phyloP scores from a whole-genome alignment of 148 eudicot species.

The Camellia lanceoleosa region DNA sequence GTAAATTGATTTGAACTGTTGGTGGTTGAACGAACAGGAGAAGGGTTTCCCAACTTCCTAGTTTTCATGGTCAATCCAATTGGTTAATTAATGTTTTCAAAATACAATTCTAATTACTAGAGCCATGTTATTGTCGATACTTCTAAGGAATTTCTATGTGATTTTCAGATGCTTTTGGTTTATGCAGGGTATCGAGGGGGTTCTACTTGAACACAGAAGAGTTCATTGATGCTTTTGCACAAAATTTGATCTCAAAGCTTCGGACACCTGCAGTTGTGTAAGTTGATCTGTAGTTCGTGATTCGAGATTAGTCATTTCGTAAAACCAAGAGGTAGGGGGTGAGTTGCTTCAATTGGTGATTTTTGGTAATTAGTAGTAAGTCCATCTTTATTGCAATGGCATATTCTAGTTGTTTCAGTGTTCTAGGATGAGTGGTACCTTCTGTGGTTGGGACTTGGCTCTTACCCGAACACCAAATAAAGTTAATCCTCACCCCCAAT shows the following conservation, averaged over 20 bases:
- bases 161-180: neutral
- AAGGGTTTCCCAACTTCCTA: neutral
- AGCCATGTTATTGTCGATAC: neutral
- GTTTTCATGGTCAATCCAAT: neutral
- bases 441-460: too few relatives aligned
- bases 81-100: neutral
- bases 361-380: too few relatives aligned
- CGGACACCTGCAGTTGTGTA: conserved; percentile 22
- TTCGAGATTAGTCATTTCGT: neutral
- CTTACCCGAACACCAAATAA: too few relatives aligned
- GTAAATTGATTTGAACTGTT: neutral
- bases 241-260: conserved; percentile 46
- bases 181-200: conserved; percentile 59
- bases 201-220: conserved; percentile 62
- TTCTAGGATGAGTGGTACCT: too few relatives aligned
- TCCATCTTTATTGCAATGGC: too few relatives aligned
- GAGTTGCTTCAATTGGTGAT: too few relatives aligned
- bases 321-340: neutral
- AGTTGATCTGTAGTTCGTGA: neutral
- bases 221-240: conserved; percentile 62
- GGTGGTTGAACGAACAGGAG: conserved; percentile 8
- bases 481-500: too few relatives aligned
- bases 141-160: neutral
- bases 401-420: too few relatives aligned
- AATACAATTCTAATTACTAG: neutral